Evolutionary conservation across 352 stramenopile genomes (phyloP).

Genomic region (Aphanomyces stellatus): DNA sequence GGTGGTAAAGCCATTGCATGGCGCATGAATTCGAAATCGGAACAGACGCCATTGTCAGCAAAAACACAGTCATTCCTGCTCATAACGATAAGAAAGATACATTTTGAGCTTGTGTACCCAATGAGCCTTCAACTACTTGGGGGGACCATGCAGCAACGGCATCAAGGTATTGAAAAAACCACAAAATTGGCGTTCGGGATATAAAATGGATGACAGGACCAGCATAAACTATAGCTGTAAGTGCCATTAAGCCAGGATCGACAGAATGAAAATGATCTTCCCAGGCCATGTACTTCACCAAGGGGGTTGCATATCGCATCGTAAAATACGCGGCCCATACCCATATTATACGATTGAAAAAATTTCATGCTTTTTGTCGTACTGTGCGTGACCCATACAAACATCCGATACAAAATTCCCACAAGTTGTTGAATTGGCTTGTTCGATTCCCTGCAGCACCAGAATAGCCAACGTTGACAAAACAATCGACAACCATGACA

Average conservation of each 20-base stretch:
- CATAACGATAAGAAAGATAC: neutral
- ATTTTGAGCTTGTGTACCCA: neutral
- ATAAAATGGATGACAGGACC: neutral
- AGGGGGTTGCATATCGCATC: neutral
- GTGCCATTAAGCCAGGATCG: neutral
- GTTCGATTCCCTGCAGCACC: too few species aligned
- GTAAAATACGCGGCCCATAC: neutral
- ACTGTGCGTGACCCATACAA: neutral
- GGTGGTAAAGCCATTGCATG: neutral
- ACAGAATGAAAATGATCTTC: neutral
- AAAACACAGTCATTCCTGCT: neutral
- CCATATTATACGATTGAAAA: too few species aligned
- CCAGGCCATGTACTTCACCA: neutral
- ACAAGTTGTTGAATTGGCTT: neutral
- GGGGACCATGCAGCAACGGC: too few species aligned
- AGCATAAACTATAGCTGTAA: neutral
- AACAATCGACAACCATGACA: neutral
- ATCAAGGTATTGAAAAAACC: neutral
- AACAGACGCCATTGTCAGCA: neutral
- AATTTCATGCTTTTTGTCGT: neutral
- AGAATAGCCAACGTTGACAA: neutral
- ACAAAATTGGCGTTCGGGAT: neutral
- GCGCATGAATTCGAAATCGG: neutral
- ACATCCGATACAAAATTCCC: neutral
- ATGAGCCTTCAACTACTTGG: neutral